Conservation (phyloP, 768 basidiomycete genomes). For the Lyophyllum decastes region DNA sequence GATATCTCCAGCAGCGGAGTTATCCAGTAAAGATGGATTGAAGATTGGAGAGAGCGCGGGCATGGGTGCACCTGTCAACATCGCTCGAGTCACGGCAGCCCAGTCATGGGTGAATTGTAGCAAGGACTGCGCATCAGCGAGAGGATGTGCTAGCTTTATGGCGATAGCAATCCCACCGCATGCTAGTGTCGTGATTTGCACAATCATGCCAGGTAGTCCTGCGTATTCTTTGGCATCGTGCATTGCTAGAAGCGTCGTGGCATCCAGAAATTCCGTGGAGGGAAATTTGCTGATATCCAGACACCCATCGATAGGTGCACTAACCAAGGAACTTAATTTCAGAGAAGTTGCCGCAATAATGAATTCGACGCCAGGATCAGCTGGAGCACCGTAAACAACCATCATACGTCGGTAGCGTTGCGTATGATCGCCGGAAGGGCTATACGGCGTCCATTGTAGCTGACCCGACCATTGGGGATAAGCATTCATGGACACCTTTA, state of each 20-base stretch:
- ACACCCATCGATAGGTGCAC: constrained; percentile 17
- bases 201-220: constrained; percentile 31
- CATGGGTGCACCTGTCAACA: not conserved
- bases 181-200: constrained; percentile 34
- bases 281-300: constrained; percentile 8
- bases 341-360: constrained; percentile 22
- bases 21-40: constrained; percentile 29
- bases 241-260: constrained; percentile 24
- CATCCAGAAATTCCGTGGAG: constrained; percentile 17
- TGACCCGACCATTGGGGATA: constrained; percentile 35
- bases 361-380: constrained; percentile 32
- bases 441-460: constrained; percentile 22
- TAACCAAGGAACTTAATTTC: constrained; percentile 13
- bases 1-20: constrained; percentile 30
- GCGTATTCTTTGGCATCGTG: constrained; percentile 18
- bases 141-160: constrained; percentile 31
- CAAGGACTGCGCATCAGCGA: constrained; percentile 38
- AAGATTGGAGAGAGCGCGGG: constrained; percentile 27
- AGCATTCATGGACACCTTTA: constrained; percentile 23
- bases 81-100: constrained; percentile 27
- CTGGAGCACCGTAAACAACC: constrained; percentile 21
- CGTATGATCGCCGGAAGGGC: constrained; percentile 20
- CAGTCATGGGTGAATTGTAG: constrained; percentile 35
- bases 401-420: constrained; percentile 27
- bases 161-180: constrained; percentile 29